Evolutionary conservation across 169 alveolate genomes (phyloP), one percentile per base, ranked within the genome.

Genomic region (Besnoitia besnoiti): DNA sequence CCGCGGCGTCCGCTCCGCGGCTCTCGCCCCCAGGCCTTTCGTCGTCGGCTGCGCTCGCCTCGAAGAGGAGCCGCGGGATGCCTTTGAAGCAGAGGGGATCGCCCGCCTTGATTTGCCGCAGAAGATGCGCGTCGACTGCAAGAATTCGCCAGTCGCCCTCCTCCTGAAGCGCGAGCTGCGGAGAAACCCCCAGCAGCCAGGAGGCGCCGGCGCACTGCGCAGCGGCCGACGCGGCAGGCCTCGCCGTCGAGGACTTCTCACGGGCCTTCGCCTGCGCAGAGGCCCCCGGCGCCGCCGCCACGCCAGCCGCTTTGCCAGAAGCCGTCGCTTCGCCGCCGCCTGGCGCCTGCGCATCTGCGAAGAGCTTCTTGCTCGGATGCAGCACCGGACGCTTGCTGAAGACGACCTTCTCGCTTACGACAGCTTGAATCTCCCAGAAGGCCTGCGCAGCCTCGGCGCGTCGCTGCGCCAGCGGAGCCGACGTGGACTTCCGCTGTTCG

Each of bases 381-480:
- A 77, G 87, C 7, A 37, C 30, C n/a, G 87, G 87, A 14, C 87
- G 10, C 49, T 37, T 33, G 55, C 39, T 40, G 87, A 77, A 77
- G 2, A 55, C 40, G 0, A 77, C 55, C 40, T 40, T 77, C 87
- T 77, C 59, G 37, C 30, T 37, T 35, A 40, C 59, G n/a, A 77
- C 30, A n/a, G 61, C 87, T 37, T 77, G 87, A 30, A 77, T 35
- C 21, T 77, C 87, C 87, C 87, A 77, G n/a, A 24, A 67, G 16
- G 80, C 19, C 42, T 14, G 37, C 80, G 19, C 87, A 21, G 33
- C 12, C 59, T 77, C 59, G 35, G 7, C 55, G 14, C 39, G 21
- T 19, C 24, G 10, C 12, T 67, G 10, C n/a, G 7, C 47, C 44
- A n/a, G 80, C 40, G 21, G 12, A 16, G 46, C n/a, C 44, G 62